phyloP scores from a whole-genome alignment of 2,329 filamentous ascomycete species.

The Colletotrichum kahawae region DNA sequence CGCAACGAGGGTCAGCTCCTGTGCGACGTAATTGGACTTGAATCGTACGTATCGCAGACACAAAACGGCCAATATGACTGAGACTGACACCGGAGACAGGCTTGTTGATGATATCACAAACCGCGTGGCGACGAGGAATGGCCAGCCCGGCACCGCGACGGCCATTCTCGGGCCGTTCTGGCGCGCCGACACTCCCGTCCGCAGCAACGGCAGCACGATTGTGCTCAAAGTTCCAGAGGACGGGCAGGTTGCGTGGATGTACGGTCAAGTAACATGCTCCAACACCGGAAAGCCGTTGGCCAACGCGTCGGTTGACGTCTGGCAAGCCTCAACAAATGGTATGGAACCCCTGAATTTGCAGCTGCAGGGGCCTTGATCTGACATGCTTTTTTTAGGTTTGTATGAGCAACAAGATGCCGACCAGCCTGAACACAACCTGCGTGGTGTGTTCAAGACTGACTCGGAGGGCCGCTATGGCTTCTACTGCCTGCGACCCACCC shows the following conservation, averaged over 20 bases:
- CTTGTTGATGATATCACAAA: constrained; percentile 84
- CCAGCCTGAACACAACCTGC: constrained; percentile 66
- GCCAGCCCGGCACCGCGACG: constrained; percentile 67
- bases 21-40: constrained; percentile 75
- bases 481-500: constrained; percentile 61
- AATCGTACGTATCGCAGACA: constrained; percentile 54
- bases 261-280: constrained; percentile 63
- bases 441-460: constrained; percentile 69
- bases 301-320: constrained; percentile 74
- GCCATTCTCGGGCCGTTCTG: constrained; percentile 89
- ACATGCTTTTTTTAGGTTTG: constrained; percentile 17
- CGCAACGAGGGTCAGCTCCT: constrained; percentile 78
- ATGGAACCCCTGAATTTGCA: constrained; percentile 19
- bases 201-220: constrained; percentile 74
- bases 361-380: neutral
- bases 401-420: constrained; percentile 72
- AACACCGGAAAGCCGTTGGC: constrained; percentile 68
- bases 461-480: constrained; percentile 64
- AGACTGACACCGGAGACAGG: constrained; percentile 28
- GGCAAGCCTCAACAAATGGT: constrained; percentile 79
- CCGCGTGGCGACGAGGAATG: constrained; percentile 55
- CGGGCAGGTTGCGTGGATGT: constrained; percentile 64
- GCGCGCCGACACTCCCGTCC: constrained; percentile 72
- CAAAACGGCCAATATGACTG: neutral
- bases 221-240: constrained; percentile 55